These are phyloP conservation scores for Buxus sempervirens DNA, from an alignment of 164 flowering plant genomes.

Conservation along the genomic window DNA sequence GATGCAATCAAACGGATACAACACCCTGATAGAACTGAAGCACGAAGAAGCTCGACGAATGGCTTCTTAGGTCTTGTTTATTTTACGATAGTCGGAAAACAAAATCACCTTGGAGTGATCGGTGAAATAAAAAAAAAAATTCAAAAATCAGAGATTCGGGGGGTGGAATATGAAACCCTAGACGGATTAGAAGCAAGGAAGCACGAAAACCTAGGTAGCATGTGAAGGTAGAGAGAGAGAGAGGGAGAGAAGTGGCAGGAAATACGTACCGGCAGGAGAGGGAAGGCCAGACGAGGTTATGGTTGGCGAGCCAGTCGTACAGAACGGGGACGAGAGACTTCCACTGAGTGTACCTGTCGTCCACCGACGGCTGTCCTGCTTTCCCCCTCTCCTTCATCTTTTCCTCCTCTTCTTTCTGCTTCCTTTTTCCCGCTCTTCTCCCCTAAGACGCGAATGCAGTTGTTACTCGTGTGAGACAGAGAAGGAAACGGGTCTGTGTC, in stretches of 20 bases:
- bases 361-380: slow-evolving; percentile 46
- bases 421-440: background rate
- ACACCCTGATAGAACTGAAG: too few relatives aligned
- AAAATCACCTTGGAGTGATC: too few relatives aligned
- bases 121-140: background rate
- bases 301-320: slow-evolving; percentile 97
- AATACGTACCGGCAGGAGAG: slow-evolving; percentile 76
- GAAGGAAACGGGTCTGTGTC: too few relatives aligned
- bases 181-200: too few relatives aligned
- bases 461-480: background rate
- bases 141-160: background rate
- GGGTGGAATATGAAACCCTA: too few relatives aligned
- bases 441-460: background rate
- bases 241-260: slow-evolving; percentile 17
- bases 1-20: too few relatives aligned
- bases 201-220: slow-evolving; percentile 17
- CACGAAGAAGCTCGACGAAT: too few relatives aligned
- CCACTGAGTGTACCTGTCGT: slow-evolving; percentile 89
- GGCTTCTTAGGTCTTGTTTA: too few relatives aligned
- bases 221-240: slow-evolving; percentile 1
- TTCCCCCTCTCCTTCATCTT: slow-evolving; percentile 34
- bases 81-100: too few relatives aligned
- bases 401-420: slow-evolving; percentile 1
- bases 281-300: slow-evolving; percentile 96
- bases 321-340: slow-evolving; percentile 90